Percentiles rank a stretch among this genome's conserved stretches.
These are phyloP conservation scores for Casuarina equisetifolia DNA, from an alignment of 306 rosid genomes.

Conservation along the genomic window DNA sequence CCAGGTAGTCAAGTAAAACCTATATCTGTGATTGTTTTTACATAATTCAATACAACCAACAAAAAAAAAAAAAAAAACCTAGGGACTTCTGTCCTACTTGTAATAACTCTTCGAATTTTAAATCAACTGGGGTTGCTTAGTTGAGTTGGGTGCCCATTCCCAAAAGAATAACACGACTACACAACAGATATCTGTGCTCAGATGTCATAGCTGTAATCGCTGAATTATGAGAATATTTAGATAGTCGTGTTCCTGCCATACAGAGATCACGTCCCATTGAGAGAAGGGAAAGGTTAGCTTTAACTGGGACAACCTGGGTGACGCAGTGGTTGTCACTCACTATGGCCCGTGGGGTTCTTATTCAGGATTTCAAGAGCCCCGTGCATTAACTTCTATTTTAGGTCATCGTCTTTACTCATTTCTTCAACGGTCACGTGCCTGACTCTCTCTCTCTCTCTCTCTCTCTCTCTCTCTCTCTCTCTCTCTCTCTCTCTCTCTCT, in stretches of 20 bases:
- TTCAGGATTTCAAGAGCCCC: conserved; percentile 25
- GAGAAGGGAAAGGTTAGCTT: conserved; percentile 25
- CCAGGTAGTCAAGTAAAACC: too few species aligned
- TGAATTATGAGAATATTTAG: conserved; percentile 40
- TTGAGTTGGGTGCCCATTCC: too few species aligned
- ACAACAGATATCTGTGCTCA: neutral
- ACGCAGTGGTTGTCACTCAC: conserved; percentile 21
- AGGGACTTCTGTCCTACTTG: too few species aligned
- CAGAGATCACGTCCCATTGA: conserved; percentile 38
- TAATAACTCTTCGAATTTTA: too few species aligned
- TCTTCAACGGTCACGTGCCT: conserved; percentile 1
- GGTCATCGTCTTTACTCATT: conserved; percentile 16
- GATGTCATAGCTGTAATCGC: neutral
- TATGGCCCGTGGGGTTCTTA: conserved; percentile 24
- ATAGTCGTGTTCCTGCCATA: conserved; percentile 36
- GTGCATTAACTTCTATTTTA: conserved; percentile 13
- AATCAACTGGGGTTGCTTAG: too few species aligned
- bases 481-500: neutral
- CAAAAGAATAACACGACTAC: too few species aligned
- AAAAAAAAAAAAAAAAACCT: too few species aligned
- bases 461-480: neutral
- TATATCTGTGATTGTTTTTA: too few species aligned
- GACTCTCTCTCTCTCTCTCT: neutral
- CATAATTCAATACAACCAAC: too few species aligned
- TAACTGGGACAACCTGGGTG: conserved; percentile 33